Evolutionary conservation across 768 basidiomycete species (phyloP), one percentile per base, ranked within the genome.

Genomic region (Chalciporus sphaerocephalus): DNA sequence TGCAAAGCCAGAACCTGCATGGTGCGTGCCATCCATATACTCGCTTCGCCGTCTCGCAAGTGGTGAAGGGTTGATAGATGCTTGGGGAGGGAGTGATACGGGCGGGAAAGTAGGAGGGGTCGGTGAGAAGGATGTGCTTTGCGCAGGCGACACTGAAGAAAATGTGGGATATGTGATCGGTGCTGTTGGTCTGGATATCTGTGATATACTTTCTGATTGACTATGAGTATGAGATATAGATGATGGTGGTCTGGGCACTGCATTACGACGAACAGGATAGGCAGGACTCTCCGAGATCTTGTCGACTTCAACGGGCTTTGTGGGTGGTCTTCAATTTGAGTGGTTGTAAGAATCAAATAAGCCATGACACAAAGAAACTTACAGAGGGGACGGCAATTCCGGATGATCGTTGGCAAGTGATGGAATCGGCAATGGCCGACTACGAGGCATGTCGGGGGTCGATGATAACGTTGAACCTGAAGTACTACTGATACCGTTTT

Each of bases 11-110:
- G 76, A 72, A 23, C 81, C 59, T 5, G 82, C 77, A 57, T 85
- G 76, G 55, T 83, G 81, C 6, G 82, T 78, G 57, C 87, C 90
- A 61, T 92, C 89, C 38, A 90, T 69, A 57, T 83, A 92, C 52
- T 92, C 88, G 52, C 80, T 86, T 37, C 78, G 66, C 44, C 87
- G 80, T 45, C 88, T 76, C 5, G 87, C 74, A 5, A 91, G 71
- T 5, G 86, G 74, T 15, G 85, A 83, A 21, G 85, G 81, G 54
- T 90, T 90, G 51, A 92, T 83, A 22, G 92, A 90, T 9, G 89
- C 90, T 62, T 81, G 85, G 2, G 92, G 92, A 10, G 90, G 92
- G 1, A 86, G 76, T 0, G 87, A 71, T 40, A 69, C 69, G 38
- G 69, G 48, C 15, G 61, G 65, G 48, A 75, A 74, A 27, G 61